These are phyloP conservation scores for Evernia prunastri DNA, from an alignment of 495 filamentous ascomycete species.

Conservation along the genomic window DNA sequence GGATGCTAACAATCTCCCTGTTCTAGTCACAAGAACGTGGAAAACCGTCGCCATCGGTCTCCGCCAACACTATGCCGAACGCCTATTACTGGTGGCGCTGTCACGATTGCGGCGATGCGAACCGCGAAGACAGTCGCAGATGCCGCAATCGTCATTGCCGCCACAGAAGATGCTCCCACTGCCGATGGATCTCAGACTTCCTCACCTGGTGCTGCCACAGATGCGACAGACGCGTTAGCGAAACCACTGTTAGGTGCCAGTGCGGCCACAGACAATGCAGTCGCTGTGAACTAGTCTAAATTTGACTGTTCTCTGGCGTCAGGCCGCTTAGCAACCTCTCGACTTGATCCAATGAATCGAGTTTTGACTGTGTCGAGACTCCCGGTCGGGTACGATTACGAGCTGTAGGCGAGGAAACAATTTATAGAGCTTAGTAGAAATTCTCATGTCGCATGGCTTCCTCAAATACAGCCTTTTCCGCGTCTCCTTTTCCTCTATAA, in stretches of 20 bases:
- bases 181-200: not conserved
- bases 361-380: too few species aligned
- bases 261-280: not conserved
- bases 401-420: too few species aligned
- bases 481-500: too few species aligned
- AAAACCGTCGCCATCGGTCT: not conserved
- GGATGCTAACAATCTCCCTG: not conserved
- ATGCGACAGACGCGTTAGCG: not conserved
- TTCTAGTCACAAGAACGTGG: not conserved
- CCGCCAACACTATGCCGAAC: not conserved
- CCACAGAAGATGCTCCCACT: not conserved
- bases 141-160: not conserved
- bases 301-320: not conserved
- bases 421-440: too few species aligned
- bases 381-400: too few species aligned
- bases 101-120: not conserved
- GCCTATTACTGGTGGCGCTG: not conserved
- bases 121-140: not conserved
- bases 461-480: too few species aligned
- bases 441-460: too few species aligned
- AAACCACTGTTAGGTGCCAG: not conserved
- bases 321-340: too few species aligned
- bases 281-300: not conserved
- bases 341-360: too few species aligned
- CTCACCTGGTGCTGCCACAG: not conserved